A percentile compares a stretch with the other conserved stretches of the same genome.
These are phyloP conservation scores for Phytophthora rubi DNA, from an alignment of 352 stramenopile genomes.

Conservation along the genomic window DNA sequence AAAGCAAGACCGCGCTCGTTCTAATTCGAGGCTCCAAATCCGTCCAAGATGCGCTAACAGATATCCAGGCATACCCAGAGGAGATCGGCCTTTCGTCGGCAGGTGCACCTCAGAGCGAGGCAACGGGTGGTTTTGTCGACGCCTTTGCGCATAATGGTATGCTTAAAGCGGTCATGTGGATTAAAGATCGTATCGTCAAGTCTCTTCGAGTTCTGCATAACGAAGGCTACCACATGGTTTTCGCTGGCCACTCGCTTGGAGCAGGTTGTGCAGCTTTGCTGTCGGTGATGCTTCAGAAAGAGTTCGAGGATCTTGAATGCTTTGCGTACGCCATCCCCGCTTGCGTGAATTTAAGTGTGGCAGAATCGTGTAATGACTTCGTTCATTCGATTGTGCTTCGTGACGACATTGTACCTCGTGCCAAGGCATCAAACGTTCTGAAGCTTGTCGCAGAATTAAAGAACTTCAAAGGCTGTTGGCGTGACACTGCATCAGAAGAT, in stretches of 20 bases:
- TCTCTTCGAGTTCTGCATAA: slow-evolving; percentile 75
- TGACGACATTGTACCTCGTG: slow-evolving; percentile 85
- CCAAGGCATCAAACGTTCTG: slow-evolving; percentile 85
- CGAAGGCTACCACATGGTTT: slow-evolving; percentile 84
- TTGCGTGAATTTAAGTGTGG: slow-evolving; percentile 84
- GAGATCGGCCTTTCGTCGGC: slow-evolving; percentile 65
- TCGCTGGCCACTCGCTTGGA: slow-evolving; percentile 83
- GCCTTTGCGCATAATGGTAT: slow-evolving; percentile 89
- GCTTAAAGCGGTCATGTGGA: slow-evolving; percentile 88
- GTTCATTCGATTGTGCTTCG: slow-evolving; percentile 87
- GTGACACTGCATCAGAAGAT: slow-evolving; percentile 80
- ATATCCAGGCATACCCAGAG: slow-evolving; percentile 85
- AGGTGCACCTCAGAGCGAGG: slow-evolving; percentile 45
- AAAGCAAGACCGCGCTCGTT: slow-evolving; percentile 80
- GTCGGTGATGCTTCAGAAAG: slow-evolving; percentile 86
- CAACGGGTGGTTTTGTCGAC: slow-evolving; percentile 78
- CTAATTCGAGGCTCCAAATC: slow-evolving; percentile 88
- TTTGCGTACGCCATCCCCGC: slow-evolving; percentile 88
- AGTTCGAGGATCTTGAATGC: slow-evolving; percentile 82
- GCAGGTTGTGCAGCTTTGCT: slow-evolving; percentile 79
- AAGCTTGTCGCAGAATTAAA: slow-evolving; percentile 79
- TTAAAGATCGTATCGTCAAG: slow-evolving; percentile 83
- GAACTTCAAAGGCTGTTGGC: slow-evolving; percentile 84
- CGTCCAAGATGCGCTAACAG: slow-evolving; percentile 84
- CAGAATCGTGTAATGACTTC: slow-evolving; percentile 76